Percentiles rank a stretch among this genome's conserved stretches.
Conservation (phyloP, 208 protist genomes). For the Crithidia fasciculata region DNA sequence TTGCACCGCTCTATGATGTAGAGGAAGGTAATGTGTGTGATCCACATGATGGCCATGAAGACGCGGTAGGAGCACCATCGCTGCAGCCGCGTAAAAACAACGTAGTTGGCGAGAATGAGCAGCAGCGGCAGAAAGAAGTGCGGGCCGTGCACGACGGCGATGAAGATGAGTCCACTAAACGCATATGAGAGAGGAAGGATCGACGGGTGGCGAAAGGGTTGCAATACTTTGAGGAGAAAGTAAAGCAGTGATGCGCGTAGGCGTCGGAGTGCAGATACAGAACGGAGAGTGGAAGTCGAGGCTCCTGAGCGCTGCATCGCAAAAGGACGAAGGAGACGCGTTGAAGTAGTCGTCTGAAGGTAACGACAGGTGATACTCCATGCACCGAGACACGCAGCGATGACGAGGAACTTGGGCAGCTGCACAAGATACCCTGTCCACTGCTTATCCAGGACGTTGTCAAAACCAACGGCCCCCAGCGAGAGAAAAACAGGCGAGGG, state of each 20-base stretch:
- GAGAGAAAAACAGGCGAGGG: neutral
- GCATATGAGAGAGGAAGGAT: neutral
- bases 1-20: slow-evolving; percentile 36
- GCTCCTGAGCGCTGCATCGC: too few species aligned
- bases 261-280: too few species aligned
- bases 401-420: neutral
- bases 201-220: neutral
- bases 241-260: too few species aligned
- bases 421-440: neutral
- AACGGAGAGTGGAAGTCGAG: too few species aligned
- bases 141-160: slow-evolving; percentile 37
- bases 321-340: too few species aligned
- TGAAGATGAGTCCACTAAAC: slow-evolving; percentile 23
- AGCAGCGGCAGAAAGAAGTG: slow-evolving; percentile 38
- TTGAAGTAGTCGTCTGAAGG: too few species aligned
- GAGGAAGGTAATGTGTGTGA: slow-evolving; percentile 39
- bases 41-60: slow-evolving; percentile 65
- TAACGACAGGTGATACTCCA: neutral
- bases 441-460: neutral
- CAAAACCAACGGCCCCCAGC: neutral
- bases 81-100: slow-evolving; percentile 44
- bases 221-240: neutral
- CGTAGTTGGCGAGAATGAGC: slow-evolving; percentile 42
- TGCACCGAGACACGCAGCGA: neutral
- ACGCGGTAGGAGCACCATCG: slow-evolving; percentile 45